These are phyloP conservation scores for Starmerella powellii DNA, from an alignment of 805 yeast species.

Conservation along the genomic window DNA sequence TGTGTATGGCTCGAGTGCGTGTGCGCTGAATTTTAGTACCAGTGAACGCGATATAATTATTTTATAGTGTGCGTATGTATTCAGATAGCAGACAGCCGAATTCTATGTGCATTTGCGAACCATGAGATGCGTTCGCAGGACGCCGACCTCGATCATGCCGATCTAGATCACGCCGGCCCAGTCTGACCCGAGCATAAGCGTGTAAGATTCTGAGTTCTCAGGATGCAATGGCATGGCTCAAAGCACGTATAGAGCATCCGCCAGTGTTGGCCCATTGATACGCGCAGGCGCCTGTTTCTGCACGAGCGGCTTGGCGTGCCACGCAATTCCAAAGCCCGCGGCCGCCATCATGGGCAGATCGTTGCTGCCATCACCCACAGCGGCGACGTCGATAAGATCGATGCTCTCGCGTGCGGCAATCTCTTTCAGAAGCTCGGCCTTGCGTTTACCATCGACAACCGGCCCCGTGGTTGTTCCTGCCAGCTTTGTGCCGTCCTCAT, in stretches of 20 bases:
- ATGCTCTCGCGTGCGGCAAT: slow-evolving; percentile 28
- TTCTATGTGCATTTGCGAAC: too few species aligned
- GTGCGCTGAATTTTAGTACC: background rate
- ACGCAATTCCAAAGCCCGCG: slow-evolving; percentile 92
- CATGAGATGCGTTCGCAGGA: too few species aligned
- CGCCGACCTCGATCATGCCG: too few species aligned
- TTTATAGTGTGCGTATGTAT: background rate
- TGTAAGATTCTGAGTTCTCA: too few species aligned
- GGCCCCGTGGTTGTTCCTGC: slow-evolving; percentile 71
- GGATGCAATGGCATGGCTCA: background rate
- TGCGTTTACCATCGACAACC: slow-evolving; percentile 74
- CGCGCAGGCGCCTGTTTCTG: slow-evolving; percentile 72
- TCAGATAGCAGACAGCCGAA: background rate
- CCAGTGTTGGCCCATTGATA: slow-evolving; percentile 59
- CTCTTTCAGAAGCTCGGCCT: slow-evolving; percentile 58
- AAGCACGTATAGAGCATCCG: slow-evolving; percentile 59
- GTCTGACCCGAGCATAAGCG: too few species aligned
- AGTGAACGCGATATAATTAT: background rate
- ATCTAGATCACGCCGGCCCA: too few species aligned
- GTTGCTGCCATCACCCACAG: slow-evolving; percentile 96
- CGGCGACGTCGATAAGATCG: slow-evolving; percentile 42
- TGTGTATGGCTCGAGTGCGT: too few species aligned
- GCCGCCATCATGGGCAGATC: slow-evolving; percentile 83
- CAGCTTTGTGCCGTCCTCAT: slow-evolving; percentile 36
- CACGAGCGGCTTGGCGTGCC: slow-evolving; percentile 94